These are phyloP conservation scores for Petunia axillaris DNA, from an alignment of 257 asterid species.

Conservation along the genomic window DNA sequence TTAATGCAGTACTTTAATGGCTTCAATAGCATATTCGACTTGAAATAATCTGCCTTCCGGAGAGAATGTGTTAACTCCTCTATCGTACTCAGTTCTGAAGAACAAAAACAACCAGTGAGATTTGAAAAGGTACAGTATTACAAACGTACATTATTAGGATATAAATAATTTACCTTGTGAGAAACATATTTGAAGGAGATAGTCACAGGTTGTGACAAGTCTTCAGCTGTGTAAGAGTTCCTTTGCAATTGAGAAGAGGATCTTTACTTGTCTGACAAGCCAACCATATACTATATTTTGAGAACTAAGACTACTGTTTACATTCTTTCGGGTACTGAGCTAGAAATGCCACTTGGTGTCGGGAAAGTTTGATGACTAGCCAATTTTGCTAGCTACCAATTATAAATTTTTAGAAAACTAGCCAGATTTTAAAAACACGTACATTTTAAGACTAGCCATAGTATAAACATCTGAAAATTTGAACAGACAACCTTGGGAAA, in stretches of 20 bases:
- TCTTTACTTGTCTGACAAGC: background rate
- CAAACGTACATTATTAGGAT: background rate
- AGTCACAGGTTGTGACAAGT: background rate
- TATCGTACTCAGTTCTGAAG: slow-evolving; percentile 81
- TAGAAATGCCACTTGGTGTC: too few species aligned
- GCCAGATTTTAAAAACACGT: too few species aligned
- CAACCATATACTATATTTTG: too few species aligned
- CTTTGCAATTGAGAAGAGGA: background rate
- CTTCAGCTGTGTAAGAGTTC: background rate
- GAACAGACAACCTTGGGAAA: too few species aligned
- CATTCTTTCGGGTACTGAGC: too few species aligned
- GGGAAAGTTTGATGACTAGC: too few species aligned
- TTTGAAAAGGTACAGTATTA: slow-evolving; percentile 20
- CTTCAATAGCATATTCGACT: slow-evolving; percentile 88
- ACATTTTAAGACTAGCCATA: too few species aligned
- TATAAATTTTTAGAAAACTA: too few species aligned
- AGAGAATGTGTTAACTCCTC: slow-evolving; percentile 92
- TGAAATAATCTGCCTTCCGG: slow-evolving; percentile 92
- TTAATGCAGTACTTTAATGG: slow-evolving; percentile 56
- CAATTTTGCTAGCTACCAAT: background rate
- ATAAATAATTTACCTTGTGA: slow-evolving; percentile 56
- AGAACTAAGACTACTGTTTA: too few species aligned
- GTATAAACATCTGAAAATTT: too few species aligned
- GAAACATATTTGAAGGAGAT: slow-evolving; percentile 56
- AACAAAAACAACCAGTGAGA: slow-evolving; percentile 21